Conservation (phyloP, 805 yeast species). For the Debaryomyces hansenii region DNA sequence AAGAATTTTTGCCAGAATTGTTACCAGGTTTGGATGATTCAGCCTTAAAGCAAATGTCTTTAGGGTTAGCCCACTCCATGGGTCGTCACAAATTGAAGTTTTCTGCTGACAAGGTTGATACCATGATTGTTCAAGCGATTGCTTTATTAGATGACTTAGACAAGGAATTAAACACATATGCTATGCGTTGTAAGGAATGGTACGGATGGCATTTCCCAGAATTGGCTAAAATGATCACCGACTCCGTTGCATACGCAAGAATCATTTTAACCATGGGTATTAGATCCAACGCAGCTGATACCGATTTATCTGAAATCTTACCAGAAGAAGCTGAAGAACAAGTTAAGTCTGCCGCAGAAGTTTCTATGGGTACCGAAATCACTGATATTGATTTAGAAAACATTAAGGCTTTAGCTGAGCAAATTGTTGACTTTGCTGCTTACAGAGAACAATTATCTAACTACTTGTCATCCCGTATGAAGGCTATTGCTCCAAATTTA, state of each 20-base stretch:
- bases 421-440: conserved; percentile 92
- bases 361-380: conserved; percentile 99
- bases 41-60: conserved; percentile 89
- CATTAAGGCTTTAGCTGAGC: conserved; percentile 89
- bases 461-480: conserved; percentile 92
- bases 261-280: conserved; percentile 91
- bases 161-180: conserved; percentile 96
- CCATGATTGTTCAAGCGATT: conserved; percentile 98
- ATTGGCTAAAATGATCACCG: conserved; percentile 94
- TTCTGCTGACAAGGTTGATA: conserved; percentile 97
- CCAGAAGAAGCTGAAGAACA: conserved; percentile 49
- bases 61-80: conserved; percentile 97
- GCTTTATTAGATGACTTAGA: conserved; percentile 95
- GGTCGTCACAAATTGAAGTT: conserved; percentile 98
- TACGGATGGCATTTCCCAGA: conserved; percentile 99
- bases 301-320: conserved; percentile 64
- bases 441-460: conserved; percentile 95
- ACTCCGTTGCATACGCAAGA: conserved; percentile 95
- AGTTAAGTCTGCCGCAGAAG: conserved; percentile 95
- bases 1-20: conserved; percentile 90
- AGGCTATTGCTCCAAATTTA: conserved; percentile 97
- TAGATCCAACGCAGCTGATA: conserved; percentile 85
- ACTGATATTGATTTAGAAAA: conserved; percentile 86
- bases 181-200: conserved; percentile 99
- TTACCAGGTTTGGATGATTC: conserved; percentile 89